Conservation (phyloP, 805 yeast genomes). For the Kuraishia piskuri region DNA sequence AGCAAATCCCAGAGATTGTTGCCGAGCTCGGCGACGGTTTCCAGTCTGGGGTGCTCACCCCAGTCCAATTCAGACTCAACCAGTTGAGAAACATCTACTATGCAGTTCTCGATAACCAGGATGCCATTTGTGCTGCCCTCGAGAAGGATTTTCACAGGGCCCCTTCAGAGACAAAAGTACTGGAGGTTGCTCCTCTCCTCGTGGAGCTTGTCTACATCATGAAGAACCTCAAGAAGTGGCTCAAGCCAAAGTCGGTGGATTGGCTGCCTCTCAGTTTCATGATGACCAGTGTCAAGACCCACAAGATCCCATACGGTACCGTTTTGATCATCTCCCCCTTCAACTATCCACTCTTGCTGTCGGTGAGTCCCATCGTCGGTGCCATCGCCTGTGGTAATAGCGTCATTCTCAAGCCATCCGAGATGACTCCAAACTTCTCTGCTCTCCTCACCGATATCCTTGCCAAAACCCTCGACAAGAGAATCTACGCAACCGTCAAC, state of each 20-base stretch:
- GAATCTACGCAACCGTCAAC: conserved; percentile 52
- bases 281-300: conserved; percentile 18
- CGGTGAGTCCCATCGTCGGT: conserved; percentile 60
- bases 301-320: conserved; percentile 48
- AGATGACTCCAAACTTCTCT: conserved; percentile 57
- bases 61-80: conserved; percentile 46
- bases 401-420: conserved; percentile 71
- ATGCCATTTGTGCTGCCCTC: conserved; percentile 48
- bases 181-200: conserved; percentile 45
- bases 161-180: conserved; percentile 46
- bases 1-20: conserved; percentile 40
- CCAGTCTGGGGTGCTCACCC: conserved; percentile 35
- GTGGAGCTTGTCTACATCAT: conserved; percentile 55
- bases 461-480: conserved; percentile 41
- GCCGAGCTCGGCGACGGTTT: conserved; percentile 31
- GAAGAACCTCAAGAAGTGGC: conserved; percentile 51
- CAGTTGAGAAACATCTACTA: conserved; percentile 63
- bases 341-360: conserved; percentile 66
- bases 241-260: conserved; percentile 36
- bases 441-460: conserved; percentile 48
- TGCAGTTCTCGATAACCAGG: conserved; percentile 50
- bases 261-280: conserved; percentile 25
- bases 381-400: conserved; percentile 85
- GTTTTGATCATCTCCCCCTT: conserved; percentile 72
- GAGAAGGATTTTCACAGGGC: conserved; percentile 61